Percentiles rank a stretch among this genome's conserved stretches.
These are phyloP conservation scores for Albizia julibrissin DNA, from an alignment of 306 rosid species.

Conservation along the genomic window DNA sequence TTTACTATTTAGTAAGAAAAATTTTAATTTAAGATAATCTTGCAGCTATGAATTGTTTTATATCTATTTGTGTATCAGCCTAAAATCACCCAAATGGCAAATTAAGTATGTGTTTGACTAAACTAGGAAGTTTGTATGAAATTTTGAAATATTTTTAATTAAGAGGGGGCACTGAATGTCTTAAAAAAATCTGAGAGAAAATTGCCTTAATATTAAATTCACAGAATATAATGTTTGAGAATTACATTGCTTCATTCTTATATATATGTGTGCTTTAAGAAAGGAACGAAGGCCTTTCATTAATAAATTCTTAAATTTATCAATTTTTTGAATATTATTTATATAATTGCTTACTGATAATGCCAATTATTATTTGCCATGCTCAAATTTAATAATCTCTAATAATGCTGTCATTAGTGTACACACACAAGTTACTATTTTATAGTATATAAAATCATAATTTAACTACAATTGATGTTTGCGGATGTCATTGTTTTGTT, in stretches of 20 bases:
- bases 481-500: too few species aligned
- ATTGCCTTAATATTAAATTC: background rate
- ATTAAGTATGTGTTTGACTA: background rate
- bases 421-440: too few species aligned
- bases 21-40: background rate
- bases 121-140: background rate
- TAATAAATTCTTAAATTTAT: background rate
- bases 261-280: background rate
- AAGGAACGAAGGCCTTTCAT: background rate
- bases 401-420: too few species aligned
- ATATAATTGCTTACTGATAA: background rate
- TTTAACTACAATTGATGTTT: too few species aligned
- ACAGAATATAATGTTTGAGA: background rate
- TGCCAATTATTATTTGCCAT: background rate
- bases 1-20: too few species aligned
- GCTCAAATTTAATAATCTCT: background rate
- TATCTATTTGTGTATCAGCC: conserved; percentile 47
- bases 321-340: background rate
- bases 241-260: background rate
- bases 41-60: background rate
- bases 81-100: background rate
- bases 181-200: background rate
- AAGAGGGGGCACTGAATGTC: background rate
- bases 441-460: too few species aligned
- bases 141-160: background rate